Evolutionary conservation across 2,329 filamentous ascomycete species (phyloP).

Genomic region (Hyphodiscus sp.): DNA sequence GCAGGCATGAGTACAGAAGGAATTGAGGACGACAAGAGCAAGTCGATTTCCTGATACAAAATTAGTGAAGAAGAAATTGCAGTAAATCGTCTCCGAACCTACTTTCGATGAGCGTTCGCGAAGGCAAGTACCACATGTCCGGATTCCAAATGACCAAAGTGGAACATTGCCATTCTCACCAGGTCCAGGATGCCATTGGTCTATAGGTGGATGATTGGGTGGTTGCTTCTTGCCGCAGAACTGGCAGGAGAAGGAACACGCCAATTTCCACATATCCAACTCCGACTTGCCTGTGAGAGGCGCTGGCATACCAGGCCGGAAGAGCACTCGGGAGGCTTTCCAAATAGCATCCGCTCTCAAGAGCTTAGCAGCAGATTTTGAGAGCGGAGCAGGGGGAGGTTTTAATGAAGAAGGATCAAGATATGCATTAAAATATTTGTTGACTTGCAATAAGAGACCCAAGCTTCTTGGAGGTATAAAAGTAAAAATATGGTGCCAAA

Average conservation of each 20-base stretch:
- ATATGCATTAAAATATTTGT: constrained; percentile 57
- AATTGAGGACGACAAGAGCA: constrained; percentile 55
- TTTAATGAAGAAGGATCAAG: constrained; percentile 43
- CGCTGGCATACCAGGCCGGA: constrained; percentile 60
- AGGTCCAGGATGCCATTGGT: constrained; percentile 54
- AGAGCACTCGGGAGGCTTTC: constrained; percentile 59
- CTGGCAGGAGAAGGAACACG: constrained; percentile 58
- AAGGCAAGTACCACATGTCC: constrained; percentile 62
- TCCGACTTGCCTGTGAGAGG: constrained; percentile 62
- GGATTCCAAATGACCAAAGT: constrained; percentile 66
- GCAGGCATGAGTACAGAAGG: constrained; percentile 58
- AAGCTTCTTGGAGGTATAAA: constrained; percentile 58
- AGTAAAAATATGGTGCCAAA: constrained; percentile 67
- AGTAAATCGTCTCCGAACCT: constrained; percentile 19
- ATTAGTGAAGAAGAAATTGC: constrained; percentile 19
- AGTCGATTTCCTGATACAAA: constrained; percentile 57
- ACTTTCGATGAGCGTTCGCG: constrained; percentile 58
- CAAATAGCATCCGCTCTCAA: constrained; percentile 62
- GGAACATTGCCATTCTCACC: constrained; percentile 53
- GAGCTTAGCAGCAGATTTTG: constrained; percentile 28
- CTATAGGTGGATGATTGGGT: constrained; percentile 26
- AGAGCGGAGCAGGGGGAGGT: constrained; percentile 31
- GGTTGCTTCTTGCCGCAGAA: constrained; percentile 49
- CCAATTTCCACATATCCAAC: constrained; percentile 69
- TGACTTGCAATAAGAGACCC: constrained; percentile 60